Conservation (phyloP, 495 filamentous ascomycete genomes). For the Penicillium chermesinum region DNA sequence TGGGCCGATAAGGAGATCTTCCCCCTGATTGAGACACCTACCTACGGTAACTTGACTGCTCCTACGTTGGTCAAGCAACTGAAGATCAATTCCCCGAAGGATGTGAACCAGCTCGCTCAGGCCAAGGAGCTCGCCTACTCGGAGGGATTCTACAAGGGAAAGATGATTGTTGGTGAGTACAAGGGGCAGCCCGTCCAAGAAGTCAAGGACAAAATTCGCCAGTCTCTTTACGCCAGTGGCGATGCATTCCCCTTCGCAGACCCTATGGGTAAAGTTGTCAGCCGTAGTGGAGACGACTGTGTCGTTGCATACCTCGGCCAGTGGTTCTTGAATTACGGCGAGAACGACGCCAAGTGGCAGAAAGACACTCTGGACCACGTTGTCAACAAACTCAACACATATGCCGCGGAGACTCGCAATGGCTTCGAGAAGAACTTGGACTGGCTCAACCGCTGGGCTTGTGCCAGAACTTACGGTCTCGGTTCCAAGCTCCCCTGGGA, state of each 20-base stretch:
- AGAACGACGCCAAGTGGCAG: constrained; percentile 74
- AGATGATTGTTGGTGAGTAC: constrained; percentile 84
- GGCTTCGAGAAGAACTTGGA: constrained; percentile 75
- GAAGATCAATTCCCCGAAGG: constrained; percentile 96
- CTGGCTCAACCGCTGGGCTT: constrained; percentile 96
- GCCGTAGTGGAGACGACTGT: constrained; percentile 82
- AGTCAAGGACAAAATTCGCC: constrained; percentile 80
- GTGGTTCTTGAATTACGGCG: constrained; percentile 96
- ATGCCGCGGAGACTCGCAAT: constrained; percentile 71
- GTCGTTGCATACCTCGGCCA: constrained; percentile 91
- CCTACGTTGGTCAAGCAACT: constrained; percentile 80
- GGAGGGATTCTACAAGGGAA: constrained; percentile 96
- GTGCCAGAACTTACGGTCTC: constrained; percentile 84
- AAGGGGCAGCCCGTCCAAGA: constrained; percentile 78
- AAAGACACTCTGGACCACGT: constrained; percentile 68
- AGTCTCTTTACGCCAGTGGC: constrained; percentile 69
- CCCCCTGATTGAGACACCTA: constrained; percentile 86
- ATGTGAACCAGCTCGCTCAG: constrained; percentile 80
- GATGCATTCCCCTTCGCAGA: constrained; percentile 91
- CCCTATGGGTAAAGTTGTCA: constrained; percentile 82
- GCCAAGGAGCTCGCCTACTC: constrained; percentile 96
- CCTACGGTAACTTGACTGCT: constrained; percentile 80
- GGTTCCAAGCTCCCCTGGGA: constrained; percentile 98
- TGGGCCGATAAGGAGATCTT: constrained; percentile 87
- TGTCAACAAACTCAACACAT: constrained; percentile 71